Conservation (phyloP, 176 grass and related monocot genomes). For the Oryza brachyantha region DNA sequence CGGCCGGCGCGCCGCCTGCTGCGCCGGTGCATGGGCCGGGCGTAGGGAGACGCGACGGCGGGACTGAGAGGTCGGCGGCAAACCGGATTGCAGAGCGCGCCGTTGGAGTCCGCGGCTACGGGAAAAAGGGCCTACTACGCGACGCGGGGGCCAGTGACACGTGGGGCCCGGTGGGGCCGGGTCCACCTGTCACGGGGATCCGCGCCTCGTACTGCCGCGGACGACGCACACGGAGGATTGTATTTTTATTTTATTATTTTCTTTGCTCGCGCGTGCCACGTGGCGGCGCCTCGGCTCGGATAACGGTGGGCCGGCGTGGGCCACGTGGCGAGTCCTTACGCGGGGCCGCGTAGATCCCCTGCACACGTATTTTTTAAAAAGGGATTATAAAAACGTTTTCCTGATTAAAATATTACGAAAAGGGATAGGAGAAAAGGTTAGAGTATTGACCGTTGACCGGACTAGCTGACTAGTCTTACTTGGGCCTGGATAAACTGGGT, state of each 20-base stretch:
- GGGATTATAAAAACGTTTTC: not conserved
- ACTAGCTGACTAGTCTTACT: not conserved
- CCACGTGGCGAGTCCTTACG: not conserved
- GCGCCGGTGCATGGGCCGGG: not conserved
- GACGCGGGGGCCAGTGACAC: not conserved
- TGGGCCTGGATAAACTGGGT: not conserved
- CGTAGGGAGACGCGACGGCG: not conserved
- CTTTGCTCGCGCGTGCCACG: not conserved
- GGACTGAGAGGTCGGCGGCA: slow-evolving; percentile 9
- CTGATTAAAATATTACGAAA: too few species aligned
- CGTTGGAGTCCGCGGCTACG: slow-evolving; percentile 27
- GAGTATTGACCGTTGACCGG: not conserved
- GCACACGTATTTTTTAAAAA: not conserved
- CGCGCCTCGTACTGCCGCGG: not conserved
- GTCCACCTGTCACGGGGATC: not conserved
- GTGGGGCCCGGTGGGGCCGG: accelerated
- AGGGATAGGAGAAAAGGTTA: not conserved
- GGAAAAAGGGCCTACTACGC: not conserved
- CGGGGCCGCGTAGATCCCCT: not conserved
- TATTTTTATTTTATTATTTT: too few species aligned
- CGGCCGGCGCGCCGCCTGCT: too few species aligned
- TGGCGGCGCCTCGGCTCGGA: slow-evolving; percentile 11
- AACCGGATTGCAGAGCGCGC: slow-evolving; percentile 32
- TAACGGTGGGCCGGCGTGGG: not conserved
- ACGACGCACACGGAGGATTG: too few species aligned